Evolutionary conservation across 768 basidiomycete species (phyloP).

Genomic region (Boletus reticuloceps): DNA sequence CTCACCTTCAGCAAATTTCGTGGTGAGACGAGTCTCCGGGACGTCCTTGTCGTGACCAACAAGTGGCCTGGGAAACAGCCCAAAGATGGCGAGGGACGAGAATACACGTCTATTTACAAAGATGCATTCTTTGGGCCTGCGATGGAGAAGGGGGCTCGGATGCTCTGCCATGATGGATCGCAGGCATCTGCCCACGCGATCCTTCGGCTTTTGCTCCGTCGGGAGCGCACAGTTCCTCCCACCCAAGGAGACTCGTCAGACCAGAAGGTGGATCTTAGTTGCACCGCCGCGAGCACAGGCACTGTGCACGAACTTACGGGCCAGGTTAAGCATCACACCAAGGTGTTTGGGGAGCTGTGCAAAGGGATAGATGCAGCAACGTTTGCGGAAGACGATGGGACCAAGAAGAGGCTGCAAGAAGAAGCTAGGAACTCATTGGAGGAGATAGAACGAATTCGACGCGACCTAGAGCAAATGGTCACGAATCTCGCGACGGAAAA

Average conservation of each 20-base stretch:
- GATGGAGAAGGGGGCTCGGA: slow-evolving; percentile 42
- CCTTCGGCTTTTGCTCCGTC: slow-evolving; percentile 39
- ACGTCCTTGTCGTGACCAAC: slow-evolving; percentile 48
- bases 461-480: slow-evolving; percentile 39
- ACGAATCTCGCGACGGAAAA: slow-evolving; percentile 36
- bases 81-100: slow-evolving; percentile 32
- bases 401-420: slow-evolving; percentile 35
- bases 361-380: slow-evolving; percentile 42
- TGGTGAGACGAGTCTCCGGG: slow-evolving; percentile 42
- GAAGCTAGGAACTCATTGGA: slow-evolving; percentile 38
- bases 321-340: slow-evolving; percentile 40
- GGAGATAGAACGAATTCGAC: slow-evolving; percentile 40
- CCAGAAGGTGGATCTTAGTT: slow-evolving; percentile 37
- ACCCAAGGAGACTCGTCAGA: slow-evolving; percentile 47
- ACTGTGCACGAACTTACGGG: slow-evolving; percentile 43
- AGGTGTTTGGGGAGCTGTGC: slow-evolving; percentile 41
- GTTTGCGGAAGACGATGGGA: slow-evolving; percentile 38
- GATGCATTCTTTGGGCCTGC: slow-evolving; percentile 45
- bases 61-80: slow-evolving; percentile 39
- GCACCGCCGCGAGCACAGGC: slow-evolving; percentile 45
- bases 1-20: slow-evolving; percentile 49
- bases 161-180: slow-evolving; percentile 41
- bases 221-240: slow-evolving; percentile 35
- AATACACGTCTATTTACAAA: slow-evolving; percentile 34
- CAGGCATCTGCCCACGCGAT: slow-evolving; percentile 44